phyloP scores from a whole-genome alignment of 352 stramenopile genomes.

The Elongisporangium undulatum region DNA sequence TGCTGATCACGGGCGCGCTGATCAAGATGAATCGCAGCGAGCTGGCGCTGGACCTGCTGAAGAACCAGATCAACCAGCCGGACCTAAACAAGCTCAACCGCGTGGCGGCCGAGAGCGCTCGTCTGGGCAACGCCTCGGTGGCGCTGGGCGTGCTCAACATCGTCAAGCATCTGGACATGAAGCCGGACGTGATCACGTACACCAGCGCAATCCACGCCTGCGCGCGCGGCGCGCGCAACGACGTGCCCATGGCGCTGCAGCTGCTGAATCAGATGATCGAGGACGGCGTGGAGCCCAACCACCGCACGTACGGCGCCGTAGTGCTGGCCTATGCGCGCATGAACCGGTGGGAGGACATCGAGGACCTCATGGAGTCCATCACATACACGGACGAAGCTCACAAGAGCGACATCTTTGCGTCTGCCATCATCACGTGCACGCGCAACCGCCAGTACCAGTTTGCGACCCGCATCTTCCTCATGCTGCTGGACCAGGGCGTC shows the following conservation, averaged over 20 bases:
- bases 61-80: constrained; percentile 45
- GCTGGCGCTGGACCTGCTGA: constrained; percentile 49
- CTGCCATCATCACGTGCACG: constrained; percentile 73
- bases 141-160: constrained; percentile 72
- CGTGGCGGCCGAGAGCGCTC: constrained; percentile 58
- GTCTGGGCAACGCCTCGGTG: constrained; percentile 58
- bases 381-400: constrained; percentile 45
- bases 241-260: constrained; percentile 50
- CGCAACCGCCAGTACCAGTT: constrained; percentile 64
- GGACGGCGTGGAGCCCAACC: constrained; percentile 49
- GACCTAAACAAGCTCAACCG: constrained; percentile 60
- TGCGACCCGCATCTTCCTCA: constrained; percentile 52
- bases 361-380: constrained; percentile 55
- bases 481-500: constrained; percentile 61
- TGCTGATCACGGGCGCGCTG: constrained; percentile 65
- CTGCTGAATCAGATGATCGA: constrained; percentile 78
- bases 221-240: constrained; percentile 39
- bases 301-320: constrained; percentile 67
- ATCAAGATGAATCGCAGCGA: constrained; percentile 72
- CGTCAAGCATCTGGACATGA: constrained; percentile 55
- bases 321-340: constrained; percentile 68
- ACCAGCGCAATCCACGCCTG: constrained; percentile 81
- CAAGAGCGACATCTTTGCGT: constrained; percentile 65
- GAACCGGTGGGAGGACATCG: constrained; percentile 64
- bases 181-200: constrained; percentile 69